These are phyloP conservation scores for Isatis lusitanica DNA, from an alignment of 441 rosid genomes.

Conservation along the genomic window DNA sequence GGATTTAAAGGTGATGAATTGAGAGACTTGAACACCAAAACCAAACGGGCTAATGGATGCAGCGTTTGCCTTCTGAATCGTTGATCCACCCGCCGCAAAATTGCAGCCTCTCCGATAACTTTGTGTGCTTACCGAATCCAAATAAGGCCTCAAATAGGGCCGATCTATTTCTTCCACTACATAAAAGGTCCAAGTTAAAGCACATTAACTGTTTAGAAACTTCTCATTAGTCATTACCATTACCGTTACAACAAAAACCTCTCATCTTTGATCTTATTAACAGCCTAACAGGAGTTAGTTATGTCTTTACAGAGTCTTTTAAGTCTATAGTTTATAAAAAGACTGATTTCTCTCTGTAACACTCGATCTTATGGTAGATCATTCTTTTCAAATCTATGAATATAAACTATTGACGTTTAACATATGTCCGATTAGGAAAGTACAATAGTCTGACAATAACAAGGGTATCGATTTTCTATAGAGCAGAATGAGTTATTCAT, in stretches of 20 bases:
- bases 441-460: background rate
- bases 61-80: conserved; percentile 39
- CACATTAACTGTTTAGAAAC: background rate
- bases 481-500: background rate
- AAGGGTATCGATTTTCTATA: background rate
- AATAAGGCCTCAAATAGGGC: conserved; percentile 35
- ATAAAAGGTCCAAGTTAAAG: background rate
- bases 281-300: background rate
- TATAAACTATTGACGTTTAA: background rate
- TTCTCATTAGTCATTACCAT: background rate
- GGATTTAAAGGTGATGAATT: conserved; percentile 34
- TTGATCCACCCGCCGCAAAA: conserved; percentile 37
- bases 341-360: background rate
- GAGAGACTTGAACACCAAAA: conserved; percentile 37
- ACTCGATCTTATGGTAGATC: background rate
- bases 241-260: background rate
- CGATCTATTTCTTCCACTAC: conserved; percentile 35
- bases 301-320: background rate
- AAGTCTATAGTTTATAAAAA: background rate
- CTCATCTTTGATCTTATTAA: background rate
- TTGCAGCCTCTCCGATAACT: conserved; percentile 37
- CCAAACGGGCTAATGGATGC: conserved; percentile 36
- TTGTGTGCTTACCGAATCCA: conserved; percentile 33
- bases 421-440: background rate
- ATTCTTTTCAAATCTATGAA: background rate